phyloP scores from a whole-genome alignment of 441 rosid genomes.

The Aquilaria agallochum region DNA sequence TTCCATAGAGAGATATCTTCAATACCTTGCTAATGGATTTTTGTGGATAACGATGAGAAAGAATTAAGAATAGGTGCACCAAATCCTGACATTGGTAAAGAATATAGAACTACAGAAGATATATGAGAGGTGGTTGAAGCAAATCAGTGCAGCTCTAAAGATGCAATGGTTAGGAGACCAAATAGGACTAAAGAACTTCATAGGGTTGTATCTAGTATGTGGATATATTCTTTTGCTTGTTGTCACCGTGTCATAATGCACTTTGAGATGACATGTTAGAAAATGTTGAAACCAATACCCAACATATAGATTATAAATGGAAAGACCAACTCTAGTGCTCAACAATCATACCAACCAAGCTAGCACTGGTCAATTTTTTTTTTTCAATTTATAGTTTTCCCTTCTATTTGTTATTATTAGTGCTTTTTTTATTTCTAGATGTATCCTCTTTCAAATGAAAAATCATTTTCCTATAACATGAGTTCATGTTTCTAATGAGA shows the following conservation, averaged over 20 bases:
- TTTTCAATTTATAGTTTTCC: too few relatives aligned
- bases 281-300: too few relatives aligned
- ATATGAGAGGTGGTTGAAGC: constrained; percentile 64
- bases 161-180: constrained; percentile 38
- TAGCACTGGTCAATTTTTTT: too few relatives aligned
- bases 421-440: too few relatives aligned
- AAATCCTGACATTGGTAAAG: constrained; percentile 65
- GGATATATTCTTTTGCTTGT: constrained; percentile 39
- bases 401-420: too few relatives aligned
- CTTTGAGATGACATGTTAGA: too few relatives aligned
- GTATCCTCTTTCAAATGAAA: too few relatives aligned
- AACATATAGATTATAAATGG: too few relatives aligned
- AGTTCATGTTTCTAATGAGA: too few relatives aligned
- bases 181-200: constrained; percentile 67
- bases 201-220: constrained; percentile 75
- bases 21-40: constrained; percentile 81
- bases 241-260: constrained; percentile 24
- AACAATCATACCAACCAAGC: too few relatives aligned
- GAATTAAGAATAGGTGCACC: constrained; percentile 82
- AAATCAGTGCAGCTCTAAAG: constrained; percentile 40
- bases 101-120: constrained; percentile 58
- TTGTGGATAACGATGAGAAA: constrained; percentile 48
- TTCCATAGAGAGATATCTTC: constrained; percentile 78
- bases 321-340: too few relatives aligned
- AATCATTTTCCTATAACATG: too few relatives aligned